Base-by-base conservation (phyloP, 2,329 filamentous ascomycete genomes). In the Rhexocercosporidium sp. region DNA sequence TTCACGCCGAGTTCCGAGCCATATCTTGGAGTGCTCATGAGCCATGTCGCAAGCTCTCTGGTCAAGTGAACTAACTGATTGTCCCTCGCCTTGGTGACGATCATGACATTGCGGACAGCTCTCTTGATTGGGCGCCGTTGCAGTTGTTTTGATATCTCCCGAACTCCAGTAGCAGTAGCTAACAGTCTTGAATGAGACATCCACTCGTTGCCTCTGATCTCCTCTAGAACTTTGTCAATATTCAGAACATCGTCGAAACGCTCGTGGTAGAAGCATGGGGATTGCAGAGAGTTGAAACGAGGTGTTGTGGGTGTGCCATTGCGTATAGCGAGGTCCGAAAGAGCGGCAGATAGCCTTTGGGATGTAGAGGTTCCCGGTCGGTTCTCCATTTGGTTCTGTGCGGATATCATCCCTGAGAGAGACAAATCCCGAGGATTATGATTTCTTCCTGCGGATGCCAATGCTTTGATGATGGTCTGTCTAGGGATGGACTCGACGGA, bases 241-340 rank as follows among this genome's bases (percentile, higher is more conserved):
- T 99, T 93, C 74, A 99, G 93, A 9, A 94, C 93, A 77, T 97
- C 94, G 75, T 97, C 96, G 77, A 99, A 99, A 70, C 95, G 89
- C 81, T 96, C 92, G 81, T 99, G 96, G 82, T 97, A 98, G 82
- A 97, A 99, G 82, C 96, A 99, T 16, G 96, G 96, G 53, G 94
- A 97, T 74, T 95, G 91, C 62, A 98, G 82, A 11, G 91, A 85
- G 12, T 90, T 86, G 72, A 94, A 85, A 78, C 44, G 82, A 81
- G 73, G 79, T 73, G 78, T 77, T 76, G 71, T 69, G 9, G 78
- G 76, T 18, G 75, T 75, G 8, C 70, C 72, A 59, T 74, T 75
- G 64, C 71, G 71, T 18, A 67, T 66, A 65, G 84, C 83, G 46
- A 88, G 77, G 69, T 82, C 83, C 20, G 84, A 82, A 31, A 88